Conservation (phyloP, 805 yeast species). For the Torulaspora gathmanii region DNA sequence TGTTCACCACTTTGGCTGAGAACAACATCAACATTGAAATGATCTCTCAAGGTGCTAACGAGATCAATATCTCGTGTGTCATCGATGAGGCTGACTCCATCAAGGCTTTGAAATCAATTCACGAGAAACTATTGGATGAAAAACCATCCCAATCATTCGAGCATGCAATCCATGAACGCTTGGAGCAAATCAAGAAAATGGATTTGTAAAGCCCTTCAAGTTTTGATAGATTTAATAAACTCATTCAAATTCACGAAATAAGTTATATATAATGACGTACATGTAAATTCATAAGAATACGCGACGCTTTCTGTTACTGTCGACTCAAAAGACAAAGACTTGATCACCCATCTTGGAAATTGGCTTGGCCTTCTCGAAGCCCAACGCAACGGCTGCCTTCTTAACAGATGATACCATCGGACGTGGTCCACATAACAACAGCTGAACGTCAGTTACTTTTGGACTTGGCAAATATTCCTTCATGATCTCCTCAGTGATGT, state of each 20-base stretch:
- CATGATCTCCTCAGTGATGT: slow-evolving; percentile 70
- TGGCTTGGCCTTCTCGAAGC: slow-evolving; percentile 80
- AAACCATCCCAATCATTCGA: slow-evolving; percentile 31
- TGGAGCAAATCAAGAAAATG: slow-evolving; percentile 43
- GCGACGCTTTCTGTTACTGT: neutral
- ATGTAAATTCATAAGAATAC: slow-evolving; percentile 1
- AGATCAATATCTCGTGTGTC: slow-evolving; percentile 93
- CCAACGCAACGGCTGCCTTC: slow-evolving; percentile 68
- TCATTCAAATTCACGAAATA: neutral
- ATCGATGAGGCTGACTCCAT: slow-evolving; percentile 77
- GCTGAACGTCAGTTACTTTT: slow-evolving; percentile 47
- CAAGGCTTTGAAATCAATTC: slow-evolving; percentile 82
- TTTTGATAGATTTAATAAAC: neutral
- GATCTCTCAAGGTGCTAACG: slow-evolving; percentile 98
- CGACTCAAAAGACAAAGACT: slow-evolving; percentile 68
- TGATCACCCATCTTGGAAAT: slow-evolving; percentile 87
- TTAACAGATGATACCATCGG: slow-evolving; percentile 84
- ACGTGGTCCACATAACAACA: slow-evolving; percentile 91
- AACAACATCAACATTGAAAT: slow-evolving; percentile 91
- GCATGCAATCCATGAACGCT: slow-evolving; percentile 41
- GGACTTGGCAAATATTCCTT: slow-evolving; percentile 58
- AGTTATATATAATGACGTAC: slow-evolving; percentile 1
- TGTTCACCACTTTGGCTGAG: slow-evolving; percentile 91
- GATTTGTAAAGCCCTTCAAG: slow-evolving; percentile 15
- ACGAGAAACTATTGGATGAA: slow-evolving; percentile 62